phyloP scores from a whole-genome alignment of 768 basidiomycete species.

The Tylopilus rubrobrunneus region DNA sequence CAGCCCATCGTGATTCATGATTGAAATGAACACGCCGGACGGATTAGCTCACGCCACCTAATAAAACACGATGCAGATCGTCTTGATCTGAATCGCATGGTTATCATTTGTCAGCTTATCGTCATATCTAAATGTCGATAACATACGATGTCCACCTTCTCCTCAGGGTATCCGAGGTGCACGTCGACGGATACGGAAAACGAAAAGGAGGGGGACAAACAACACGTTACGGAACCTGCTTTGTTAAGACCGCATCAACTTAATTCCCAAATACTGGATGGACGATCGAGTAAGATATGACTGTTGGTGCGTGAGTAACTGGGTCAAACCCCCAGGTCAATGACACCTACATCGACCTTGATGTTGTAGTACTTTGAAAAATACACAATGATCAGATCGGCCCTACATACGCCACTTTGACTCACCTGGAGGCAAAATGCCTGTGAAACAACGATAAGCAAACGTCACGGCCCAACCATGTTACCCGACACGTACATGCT shows the following conservation, averaged over 20 bases:
- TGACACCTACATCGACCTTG: conserved; percentile 78
- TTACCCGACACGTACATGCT: conserved; percentile 57
- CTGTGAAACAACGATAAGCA: conserved; percentile 28
- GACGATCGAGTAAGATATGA: not conserved
- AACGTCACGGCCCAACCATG: conserved; percentile 5
- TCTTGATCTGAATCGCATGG: not conserved
- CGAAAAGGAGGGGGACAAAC: not conserved
- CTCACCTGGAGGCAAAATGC: conserved; percentile 58
- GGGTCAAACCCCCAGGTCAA: not conserved
- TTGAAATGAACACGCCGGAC: not conserved
- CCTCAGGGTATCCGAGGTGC: conserved; percentile 9
- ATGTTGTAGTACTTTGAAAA: conserved; percentile 78
- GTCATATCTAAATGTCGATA: not conserved
- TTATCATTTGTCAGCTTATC: not conserved
- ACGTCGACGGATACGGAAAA: not conserved
- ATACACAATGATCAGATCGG: conserved; percentile 16
- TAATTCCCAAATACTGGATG: not conserved
- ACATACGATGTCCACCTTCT: not conserved
- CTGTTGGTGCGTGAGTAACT: conserved; percentile 13
- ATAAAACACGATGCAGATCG: not conserved
- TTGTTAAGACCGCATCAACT: not conserved
- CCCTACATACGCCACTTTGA: not conserved
- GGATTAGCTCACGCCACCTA: not conserved
- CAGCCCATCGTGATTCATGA: not conserved
- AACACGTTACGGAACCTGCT: not conserved